A percentile compares a stretch with the other conserved stretches of the same genome.
phyloP scores from a whole-genome alignment of 2,329 filamentous ascomycete genomes.

The Nemania sp. region DNA sequence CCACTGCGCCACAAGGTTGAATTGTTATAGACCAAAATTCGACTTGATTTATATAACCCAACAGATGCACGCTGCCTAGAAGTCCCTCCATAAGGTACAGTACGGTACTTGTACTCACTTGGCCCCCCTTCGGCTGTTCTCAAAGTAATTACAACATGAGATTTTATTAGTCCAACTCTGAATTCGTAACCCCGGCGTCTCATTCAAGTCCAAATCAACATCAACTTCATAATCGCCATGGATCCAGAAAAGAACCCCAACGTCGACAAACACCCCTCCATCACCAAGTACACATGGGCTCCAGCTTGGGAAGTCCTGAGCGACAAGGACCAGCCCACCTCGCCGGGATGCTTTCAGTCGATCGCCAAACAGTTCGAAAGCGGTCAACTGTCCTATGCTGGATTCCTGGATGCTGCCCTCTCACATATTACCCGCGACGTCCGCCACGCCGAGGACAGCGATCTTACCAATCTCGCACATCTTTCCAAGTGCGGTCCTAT shows the following conservation, averaged over 20 bases:
- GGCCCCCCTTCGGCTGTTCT: too few species aligned
- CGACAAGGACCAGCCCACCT: conserved; percentile 4
- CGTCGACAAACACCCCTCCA: neutral
- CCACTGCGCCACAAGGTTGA: too few species aligned
- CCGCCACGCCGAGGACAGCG: conserved; percentile 15
- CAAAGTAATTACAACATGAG: too few species aligned
- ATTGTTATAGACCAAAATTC: too few species aligned
- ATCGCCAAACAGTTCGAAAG: conserved; percentile 3
- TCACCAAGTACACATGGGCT: conserved; percentile 16
- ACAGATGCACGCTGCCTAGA: too few species aligned
- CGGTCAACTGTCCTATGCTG: conserved; percentile 12
- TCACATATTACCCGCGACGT: conserved; percentile 4
- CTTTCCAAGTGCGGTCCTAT: conserved; percentile 17
- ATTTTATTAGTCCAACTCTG: too few species aligned
- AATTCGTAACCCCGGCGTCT: too few species aligned
- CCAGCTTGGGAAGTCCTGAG: conserved; percentile 11
- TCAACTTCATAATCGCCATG: too few species aligned
- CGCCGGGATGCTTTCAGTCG: conserved; percentile 17
- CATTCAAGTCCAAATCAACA: too few species aligned
- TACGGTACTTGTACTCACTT: too few species aligned
- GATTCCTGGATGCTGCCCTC: conserved; percentile 15
- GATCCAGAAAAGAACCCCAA: neutral
- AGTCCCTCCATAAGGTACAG: too few species aligned
- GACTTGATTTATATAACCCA: too few species aligned
- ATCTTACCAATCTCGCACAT: conserved; percentile 14